Percentiles rank a stretch among this genome's conserved stretches.
Evolutionary conservation across 345 rosid species (phyloP).

Genomic region (Gossypioides kirkii): DNA sequence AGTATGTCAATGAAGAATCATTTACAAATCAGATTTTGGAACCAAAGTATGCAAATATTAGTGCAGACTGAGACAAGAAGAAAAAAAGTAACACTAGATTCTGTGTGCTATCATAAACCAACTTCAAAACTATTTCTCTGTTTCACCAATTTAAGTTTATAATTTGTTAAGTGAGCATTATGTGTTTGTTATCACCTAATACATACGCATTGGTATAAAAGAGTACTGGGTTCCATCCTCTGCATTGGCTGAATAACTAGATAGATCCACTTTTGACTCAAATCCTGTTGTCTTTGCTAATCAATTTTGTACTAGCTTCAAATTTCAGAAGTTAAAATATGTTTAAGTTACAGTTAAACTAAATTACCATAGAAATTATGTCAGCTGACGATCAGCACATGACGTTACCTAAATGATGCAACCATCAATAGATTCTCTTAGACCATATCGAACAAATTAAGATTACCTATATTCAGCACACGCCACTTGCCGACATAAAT

Average conservation of each 20-base stretch:
- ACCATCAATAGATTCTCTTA: slow-evolving; percentile 3
- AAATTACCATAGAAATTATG: neutral
- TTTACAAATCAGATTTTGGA: neutral
- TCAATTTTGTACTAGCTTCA: neutral
- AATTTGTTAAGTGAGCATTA: neutral
- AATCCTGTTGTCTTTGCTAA: neutral
- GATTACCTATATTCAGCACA: neutral
- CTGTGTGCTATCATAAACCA: neutral
- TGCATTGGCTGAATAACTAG: neutral
- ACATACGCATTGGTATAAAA: neutral
- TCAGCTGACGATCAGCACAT: neutral
- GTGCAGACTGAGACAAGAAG: neutral
- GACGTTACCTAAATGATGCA: neutral
- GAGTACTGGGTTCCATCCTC: neutral
- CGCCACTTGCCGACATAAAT: neutral
- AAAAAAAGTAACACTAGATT: neutral
- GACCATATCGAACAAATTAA: neutral
- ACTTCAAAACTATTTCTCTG: neutral
- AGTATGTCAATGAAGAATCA: neutral
- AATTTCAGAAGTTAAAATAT: neutral
- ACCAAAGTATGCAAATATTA: neutral
- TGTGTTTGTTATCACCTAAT: slow-evolving; percentile 1
- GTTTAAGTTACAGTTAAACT: neutral
- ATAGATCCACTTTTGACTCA: neutral
- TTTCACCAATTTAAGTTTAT: neutral